Base-by-base conservation (phyloP, 202 grass and related monocot species). In the Saccharum hybrid region DNA sequence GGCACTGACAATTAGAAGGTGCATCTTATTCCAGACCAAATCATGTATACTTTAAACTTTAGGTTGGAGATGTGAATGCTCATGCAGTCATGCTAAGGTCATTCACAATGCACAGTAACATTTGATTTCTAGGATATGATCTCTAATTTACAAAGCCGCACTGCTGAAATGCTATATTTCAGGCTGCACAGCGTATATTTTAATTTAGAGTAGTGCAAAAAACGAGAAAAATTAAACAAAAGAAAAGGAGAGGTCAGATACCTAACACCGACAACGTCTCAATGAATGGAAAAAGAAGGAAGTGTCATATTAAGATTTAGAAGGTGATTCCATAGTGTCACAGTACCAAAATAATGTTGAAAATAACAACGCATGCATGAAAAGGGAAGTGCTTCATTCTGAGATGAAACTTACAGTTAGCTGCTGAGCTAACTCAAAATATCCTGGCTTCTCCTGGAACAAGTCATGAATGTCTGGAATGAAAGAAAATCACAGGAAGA, bases 351-450 rank as follows among this genome's bases (percentile, higher is more conserved):
- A 21, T 36, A 28, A 10, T 21, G 19, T n/a, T 68, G 54, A 62
- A 26, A 86, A 68, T 64, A 46, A 57, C 67, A 45, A 41, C 76
- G 62, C 54, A 26, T 75, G 42, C 34, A 83, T 62, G 73, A 75
- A 79, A 74, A 43, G 66, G 0, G 13, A 80, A 81, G 65, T 36
- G 42, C 42, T 40, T 40, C n/a, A n/a, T 74, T 80, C 61, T 63
- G 40, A 28, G 51, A 52, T 75, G 9, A 40, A 75, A 86, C 81
- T 86, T 84, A 99, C 91, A 83, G 82, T 96, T 66, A 89, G 88
- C 71, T 96, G 85, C 52, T 86, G 92, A 69, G 93, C 91, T 74
- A 94, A 82, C 88, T 98, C 89, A 63, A 98, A 87, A 75, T 94
- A 92, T 75, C 91, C 96, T 48, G 75, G 41, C 75, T 94, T 98